Conservation (phyloP, 345 rosid species). For the Arabis hirsuta region DNA sequence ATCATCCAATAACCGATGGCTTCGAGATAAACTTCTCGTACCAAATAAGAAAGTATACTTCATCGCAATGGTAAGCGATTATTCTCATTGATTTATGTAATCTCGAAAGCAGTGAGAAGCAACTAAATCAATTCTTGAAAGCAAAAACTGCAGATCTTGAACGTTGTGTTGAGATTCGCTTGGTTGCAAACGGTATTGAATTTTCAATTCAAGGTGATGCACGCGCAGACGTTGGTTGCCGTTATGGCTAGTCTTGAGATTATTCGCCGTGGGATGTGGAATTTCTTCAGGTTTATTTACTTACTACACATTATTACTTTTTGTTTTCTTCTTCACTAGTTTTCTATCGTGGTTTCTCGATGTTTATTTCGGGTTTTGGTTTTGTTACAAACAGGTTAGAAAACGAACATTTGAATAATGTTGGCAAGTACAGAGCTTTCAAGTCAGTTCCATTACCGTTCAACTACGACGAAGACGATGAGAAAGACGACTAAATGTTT, state of each 20-base stretch:
- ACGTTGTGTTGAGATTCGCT: conserved; percentile 60
- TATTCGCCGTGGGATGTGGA: conserved; percentile 71
- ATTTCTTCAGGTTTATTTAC: conserved; percentile 60
- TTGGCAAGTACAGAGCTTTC: conserved; percentile 78
- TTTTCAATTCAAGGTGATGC: conserved; percentile 44
- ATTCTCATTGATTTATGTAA: background rate
- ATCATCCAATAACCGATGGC: conserved; percentile 59
- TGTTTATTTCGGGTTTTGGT: background rate
- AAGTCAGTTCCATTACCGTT: conserved; percentile 83
- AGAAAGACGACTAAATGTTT: conserved; percentile 18
- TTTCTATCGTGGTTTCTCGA: background rate
- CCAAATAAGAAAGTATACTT: conserved; percentile 62
- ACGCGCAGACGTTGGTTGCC: conserved; percentile 46
- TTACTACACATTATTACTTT: conserved; percentile 1
- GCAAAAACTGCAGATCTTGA: conserved; percentile 45
- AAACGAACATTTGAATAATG: conserved; percentile 83
- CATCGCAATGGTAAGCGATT: conserved; percentile 57
- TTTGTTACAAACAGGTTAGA: conserved; percentile 57
- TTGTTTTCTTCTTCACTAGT: background rate
- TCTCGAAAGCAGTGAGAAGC: background rate
- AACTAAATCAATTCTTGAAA: conserved; percentile 13
- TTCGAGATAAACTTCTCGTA: conserved; percentile 66
- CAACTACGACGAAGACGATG: conserved; percentile 56
- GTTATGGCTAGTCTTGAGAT: conserved; percentile 59
- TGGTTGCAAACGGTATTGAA: conserved; percentile 64